Evolutionary conservation across 1,139 yeast species (phyloP), one percentile per base, ranked within the genome.

Genomic region (Taphrina pruni): DNA sequence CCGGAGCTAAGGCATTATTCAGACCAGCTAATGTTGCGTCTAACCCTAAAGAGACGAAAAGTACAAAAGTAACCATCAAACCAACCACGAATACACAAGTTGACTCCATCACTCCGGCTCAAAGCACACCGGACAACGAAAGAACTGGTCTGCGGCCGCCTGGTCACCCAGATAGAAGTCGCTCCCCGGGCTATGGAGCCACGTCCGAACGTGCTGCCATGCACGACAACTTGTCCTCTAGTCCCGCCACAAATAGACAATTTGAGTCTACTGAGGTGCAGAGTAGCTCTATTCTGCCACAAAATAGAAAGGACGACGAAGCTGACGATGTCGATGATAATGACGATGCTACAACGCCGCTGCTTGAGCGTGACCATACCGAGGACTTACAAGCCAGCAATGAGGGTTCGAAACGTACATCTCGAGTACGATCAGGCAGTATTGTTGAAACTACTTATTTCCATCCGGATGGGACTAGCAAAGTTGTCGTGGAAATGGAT

Each of bases 371-470:
- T 32, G 62, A 45, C 12, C 21, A 2, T 9, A 45, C 62, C 6
- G 41, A 26, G 8, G 17, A 21, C 8, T 58, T 54, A 14, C 43
- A 36, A 36, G 2, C 58, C 20, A 36, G 43, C 21, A 36, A 58
- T 32, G 54, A 46, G 7, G 54, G 21, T 14, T 8, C 39, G 1
- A 17, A 54, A 32, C 55, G 60, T 14, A 54, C 45, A 36, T 45
- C 67, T 12, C 60, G 67, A 17, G 61, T 64, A 35, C 32, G 67
- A 9, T 64, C 67, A 8, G 67, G 67, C 56, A 55, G 61, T 26
- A 64, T 64, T 38, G 60, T 64, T 14, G 67, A 64, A 32, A 64
- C 67, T 6, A 64, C 67, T n/a, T 56, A 54, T 51, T 21, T 54
- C 26, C 67, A 64, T 35, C 45, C 60, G 12, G 67, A 64, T 46